Conservation (phyloP, 805 yeast species). For the Monosporozyma aerobia region DNA sequence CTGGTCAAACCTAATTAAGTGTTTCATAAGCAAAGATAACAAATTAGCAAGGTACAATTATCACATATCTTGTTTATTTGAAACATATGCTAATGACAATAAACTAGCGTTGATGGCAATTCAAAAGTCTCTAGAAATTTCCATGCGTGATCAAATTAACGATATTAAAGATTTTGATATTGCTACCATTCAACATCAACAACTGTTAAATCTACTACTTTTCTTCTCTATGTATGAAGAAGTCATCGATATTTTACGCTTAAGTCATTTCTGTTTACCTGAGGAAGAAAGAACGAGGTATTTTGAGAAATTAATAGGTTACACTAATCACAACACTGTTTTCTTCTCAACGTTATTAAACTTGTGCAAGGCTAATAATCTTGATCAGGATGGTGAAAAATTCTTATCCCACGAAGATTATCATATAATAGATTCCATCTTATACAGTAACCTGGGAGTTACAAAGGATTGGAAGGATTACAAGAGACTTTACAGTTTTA, state of each 20-base stretch:
- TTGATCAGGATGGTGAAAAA: not conserved
- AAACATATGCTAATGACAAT: conserved; percentile 11
- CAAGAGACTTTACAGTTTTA: conserved; percentile 22
- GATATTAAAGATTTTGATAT: conserved; percentile 5
- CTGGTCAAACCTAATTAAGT: conserved; percentile 19
- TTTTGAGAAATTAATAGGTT: conserved; percentile 13
- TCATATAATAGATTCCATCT: conserved; percentile 18
- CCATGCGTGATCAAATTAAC: conserved; percentile 11
- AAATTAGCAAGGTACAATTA: conserved; percentile 18
- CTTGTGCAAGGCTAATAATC: conserved; percentile 7
- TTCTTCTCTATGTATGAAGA: conserved; percentile 22
- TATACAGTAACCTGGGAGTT: conserved; percentile 9
- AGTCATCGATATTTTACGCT: conserved; percentile 24
- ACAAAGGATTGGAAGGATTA: conserved; percentile 15
- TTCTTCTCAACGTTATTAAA: conserved; percentile 21
- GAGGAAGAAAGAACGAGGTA: conserved; percentile 15
- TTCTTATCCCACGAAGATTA: conserved; percentile 19
- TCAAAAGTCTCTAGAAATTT: conserved; percentile 21
- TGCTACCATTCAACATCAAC: conserved; percentile 17
- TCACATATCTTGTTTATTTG: conserved; percentile 21
- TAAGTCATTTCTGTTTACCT: conserved; percentile 19
- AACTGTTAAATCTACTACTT: conserved; percentile 20
- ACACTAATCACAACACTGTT: conserved; percentile 9
- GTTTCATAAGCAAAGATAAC: conserved; percentile 11
- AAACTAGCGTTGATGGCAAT: conserved; percentile 21